These are phyloP conservation scores for Rhizopogon salebrosus DNA, from an alignment of 768 basidiomycete genomes.

Conservation along the genomic window DNA sequence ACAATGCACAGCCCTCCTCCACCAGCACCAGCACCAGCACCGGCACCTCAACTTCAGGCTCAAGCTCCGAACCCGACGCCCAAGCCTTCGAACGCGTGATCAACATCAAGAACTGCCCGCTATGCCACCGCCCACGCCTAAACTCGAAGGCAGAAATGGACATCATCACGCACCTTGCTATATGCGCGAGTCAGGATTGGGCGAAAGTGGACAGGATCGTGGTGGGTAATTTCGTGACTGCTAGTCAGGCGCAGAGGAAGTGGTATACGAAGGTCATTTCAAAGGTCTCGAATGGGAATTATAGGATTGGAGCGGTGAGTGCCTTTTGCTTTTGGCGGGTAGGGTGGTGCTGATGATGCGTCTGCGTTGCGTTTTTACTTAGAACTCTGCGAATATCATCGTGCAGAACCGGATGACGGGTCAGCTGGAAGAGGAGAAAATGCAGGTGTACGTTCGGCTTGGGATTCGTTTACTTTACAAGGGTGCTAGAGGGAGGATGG, in stretches of 20 bases:
- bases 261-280: constrained; percentile 90
- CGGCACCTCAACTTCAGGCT: not conserved
- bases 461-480: constrained; percentile 93
- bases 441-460: constrained; percentile 89
- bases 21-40: too few relatives aligned
- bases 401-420: constrained; percentile 93
- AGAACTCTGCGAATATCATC: constrained; percentile 98
- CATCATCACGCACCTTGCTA: constrained; percentile 94
- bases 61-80: constrained; percentile 32
- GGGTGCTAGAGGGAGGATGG: constrained; percentile 86
- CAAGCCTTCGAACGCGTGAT: constrained; percentile 77
- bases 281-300: constrained; percentile 83
- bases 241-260: constrained; percentile 93
- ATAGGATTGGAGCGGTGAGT: constrained; percentile 84
- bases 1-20: too few relatives aligned
- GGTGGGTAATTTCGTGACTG: constrained; percentile 92
- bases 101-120: constrained; percentile 90
- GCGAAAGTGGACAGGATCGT: constrained; percentile 82
- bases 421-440: constrained; percentile 95
- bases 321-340: not conserved
- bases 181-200: constrained; percentile 95
- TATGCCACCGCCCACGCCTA: constrained; percentile 86
- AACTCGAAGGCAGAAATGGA: constrained; percentile 87
- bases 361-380: not conserved
- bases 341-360: not conserved